Percentiles rank a stretch among this genome's conserved stretches.
phyloP scores from a whole-genome alignment of 1,139 yeast species.

The Keqinozyma sinolaborantium region DNA sequence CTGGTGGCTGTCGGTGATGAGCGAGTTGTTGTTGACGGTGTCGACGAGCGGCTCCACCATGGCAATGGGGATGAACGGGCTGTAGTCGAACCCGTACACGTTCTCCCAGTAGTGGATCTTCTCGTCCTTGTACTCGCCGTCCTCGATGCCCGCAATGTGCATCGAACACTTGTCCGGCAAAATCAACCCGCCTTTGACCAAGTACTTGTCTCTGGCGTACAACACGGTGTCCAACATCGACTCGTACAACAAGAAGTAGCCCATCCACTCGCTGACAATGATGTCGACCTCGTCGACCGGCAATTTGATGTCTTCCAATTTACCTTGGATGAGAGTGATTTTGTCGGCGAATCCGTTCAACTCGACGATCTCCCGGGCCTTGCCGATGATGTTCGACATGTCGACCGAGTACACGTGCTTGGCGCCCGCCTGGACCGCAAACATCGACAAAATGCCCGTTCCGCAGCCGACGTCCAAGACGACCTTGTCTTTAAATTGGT shows the following conservation, averaged over 20 bases:
- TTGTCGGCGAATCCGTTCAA: slow-evolving; percentile 84
- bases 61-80: slow-evolving; percentile 67
- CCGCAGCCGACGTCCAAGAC: slow-evolving; percentile 99
- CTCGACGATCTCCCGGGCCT: slow-evolving; percentile 83
- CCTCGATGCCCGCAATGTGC: slow-evolving; percentile 92
- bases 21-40: slow-evolving; percentile 76
- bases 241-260: slow-evolving; percentile 92
- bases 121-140: slow-evolving; percentile 88
- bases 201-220: slow-evolving; percentile 88
- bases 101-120: slow-evolving; percentile 95
- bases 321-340: slow-evolving; percentile 87
- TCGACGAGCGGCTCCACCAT: slow-evolving; percentile 95
- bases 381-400: slow-evolving; percentile 93
- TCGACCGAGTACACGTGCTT: slow-evolving; percentile 96
- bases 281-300: slow-evolving; percentile 85
- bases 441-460: slow-evolving; percentile 95
- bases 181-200: slow-evolving; percentile 83
- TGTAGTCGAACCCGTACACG: slow-evolving; percentile 93
- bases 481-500: slow-evolving; percentile 84
- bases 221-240: slow-evolving; percentile 97
- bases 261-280: slow-evolving; percentile 99
- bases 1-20: slow-evolving; percentile 68
- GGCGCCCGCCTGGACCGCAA: slow-evolving; percentile 98
- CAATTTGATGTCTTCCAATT: slow-evolving; percentile 86
- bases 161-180: slow-evolving; percentile 94